phyloP scores from a whole-genome alignment of 1,284 basidiomycete genomes.

The Ustilago cynodontis region DNA sequence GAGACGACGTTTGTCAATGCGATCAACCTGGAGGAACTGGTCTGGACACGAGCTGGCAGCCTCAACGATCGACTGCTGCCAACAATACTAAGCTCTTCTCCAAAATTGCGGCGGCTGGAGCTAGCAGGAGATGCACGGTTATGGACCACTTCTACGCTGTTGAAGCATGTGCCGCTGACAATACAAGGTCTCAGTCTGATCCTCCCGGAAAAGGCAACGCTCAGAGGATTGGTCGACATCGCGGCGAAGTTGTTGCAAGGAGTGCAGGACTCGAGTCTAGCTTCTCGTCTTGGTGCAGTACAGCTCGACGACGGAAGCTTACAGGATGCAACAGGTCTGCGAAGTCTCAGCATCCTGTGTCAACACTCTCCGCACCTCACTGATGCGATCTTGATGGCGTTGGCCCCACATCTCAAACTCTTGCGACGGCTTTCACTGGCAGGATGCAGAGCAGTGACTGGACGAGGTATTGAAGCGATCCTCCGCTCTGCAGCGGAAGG shows the following conservation, averaged over 20 bases:
- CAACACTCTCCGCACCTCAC: conserved; percentile 59
- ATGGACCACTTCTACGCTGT: conserved; percentile 55
- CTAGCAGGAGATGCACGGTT: conserved; percentile 60
- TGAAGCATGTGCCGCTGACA: conserved; percentile 28
- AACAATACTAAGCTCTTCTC: conserved; percentile 36
- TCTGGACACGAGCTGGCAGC: conserved; percentile 67
- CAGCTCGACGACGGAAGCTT: background rate
- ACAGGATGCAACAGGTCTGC: conserved; percentile 18
- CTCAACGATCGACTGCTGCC: conserved; percentile 61
- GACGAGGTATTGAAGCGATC: conserved; percentile 50
- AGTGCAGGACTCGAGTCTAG: background rate
- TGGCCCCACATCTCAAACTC: conserved; percentile 46
- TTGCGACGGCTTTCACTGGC: conserved; percentile 56
- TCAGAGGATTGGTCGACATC: conserved; percentile 40
- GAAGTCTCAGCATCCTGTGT: conserved; percentile 48
- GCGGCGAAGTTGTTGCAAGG: conserved; percentile 30
- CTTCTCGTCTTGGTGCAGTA: conserved; percentile 7
- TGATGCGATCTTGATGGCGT: conserved; percentile 44
- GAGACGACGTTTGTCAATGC: conserved; percentile 42
- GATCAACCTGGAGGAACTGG: conserved; percentile 49
- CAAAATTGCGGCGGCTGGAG: conserved; percentile 51
- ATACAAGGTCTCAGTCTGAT: conserved; percentile 45
- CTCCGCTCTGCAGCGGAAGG: conserved; percentile 26
- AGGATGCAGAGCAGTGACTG: conserved; percentile 61
- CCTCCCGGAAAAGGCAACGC: conserved; percentile 42